phyloP scores from a whole-genome alignment of 2,329 filamentous ascomycete species.

The Colletotrichum cordylinicola region DNA sequence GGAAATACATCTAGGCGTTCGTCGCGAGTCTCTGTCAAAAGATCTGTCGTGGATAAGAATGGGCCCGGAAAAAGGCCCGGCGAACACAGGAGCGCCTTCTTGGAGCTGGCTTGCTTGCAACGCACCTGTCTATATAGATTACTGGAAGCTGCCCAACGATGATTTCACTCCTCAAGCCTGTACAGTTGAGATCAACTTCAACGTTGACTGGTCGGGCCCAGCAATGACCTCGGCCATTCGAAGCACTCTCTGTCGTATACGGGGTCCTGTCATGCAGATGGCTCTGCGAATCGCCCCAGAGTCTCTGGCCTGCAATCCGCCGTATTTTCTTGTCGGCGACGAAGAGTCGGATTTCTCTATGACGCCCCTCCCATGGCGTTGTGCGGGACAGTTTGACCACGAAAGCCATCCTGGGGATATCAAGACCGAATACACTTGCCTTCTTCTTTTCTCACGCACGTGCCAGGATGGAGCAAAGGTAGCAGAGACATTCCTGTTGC shows the following conservation, averaged over 20 bases:
- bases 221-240: neutral
- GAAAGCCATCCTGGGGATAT: neutral
- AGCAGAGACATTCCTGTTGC: too few relatives aligned
- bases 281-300: neutral
- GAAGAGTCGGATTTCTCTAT: neutral
- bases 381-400: neutral
- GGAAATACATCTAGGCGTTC: neutral
- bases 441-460: neutral
- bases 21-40: neutral
- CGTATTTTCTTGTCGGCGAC: neutral
- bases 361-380: neutral
- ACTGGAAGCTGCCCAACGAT: neutral
- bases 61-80: neutral
- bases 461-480: too few relatives aligned
- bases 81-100: neutral
- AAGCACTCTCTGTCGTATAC: neutral
- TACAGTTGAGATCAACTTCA: too few relatives aligned
- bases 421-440: neutral
- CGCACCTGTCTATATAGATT: neutral
- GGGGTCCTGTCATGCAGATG: neutral
- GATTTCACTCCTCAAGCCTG: neutral
- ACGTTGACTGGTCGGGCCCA: neutral
- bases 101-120: slow-evolving; percentile 8
- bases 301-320: neutral
- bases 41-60: neutral